Conservation (phyloP, 805 yeast genomes). For the Ogataea paradorogensis region DNA sequence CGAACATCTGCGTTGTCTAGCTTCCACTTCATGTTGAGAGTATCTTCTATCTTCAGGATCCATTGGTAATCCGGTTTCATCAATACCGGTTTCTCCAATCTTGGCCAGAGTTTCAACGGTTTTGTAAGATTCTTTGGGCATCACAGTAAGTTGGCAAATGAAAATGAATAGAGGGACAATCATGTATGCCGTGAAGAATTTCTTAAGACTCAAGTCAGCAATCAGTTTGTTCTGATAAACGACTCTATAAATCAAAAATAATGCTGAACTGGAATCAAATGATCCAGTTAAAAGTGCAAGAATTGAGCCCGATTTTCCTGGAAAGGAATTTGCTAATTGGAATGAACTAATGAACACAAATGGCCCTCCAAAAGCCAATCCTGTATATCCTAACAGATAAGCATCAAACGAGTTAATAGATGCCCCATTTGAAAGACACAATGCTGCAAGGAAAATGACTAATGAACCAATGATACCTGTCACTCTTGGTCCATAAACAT, state of each 20-base stretch:
- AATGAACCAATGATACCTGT: constrained; percentile 74
- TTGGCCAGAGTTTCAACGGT: constrained; percentile 66
- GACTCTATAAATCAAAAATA: constrained; percentile 72
- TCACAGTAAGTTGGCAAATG: constrained; percentile 67
- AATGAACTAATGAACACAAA: constrained; percentile 87
- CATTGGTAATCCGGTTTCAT: constrained; percentile 62
- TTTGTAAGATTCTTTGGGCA: constrained; percentile 79
- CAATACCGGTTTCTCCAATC: constrained; percentile 68
- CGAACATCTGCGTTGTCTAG: constrained; percentile 35
- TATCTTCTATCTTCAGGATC: constrained; percentile 43
- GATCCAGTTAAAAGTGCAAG: constrained; percentile 89
- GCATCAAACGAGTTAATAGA: constrained; percentile 46
- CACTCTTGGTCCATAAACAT: constrained; percentile 73
- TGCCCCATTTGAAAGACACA: constrained; percentile 26
- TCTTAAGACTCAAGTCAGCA: constrained; percentile 41
- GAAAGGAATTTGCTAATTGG: constrained; percentile 86
- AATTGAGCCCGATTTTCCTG: constrained; percentile 74
- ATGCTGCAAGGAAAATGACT: constrained; percentile 55
- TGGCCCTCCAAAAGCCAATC: constrained; percentile 89
- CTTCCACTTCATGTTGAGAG: constrained; percentile 16
- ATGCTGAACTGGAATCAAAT: constrained; percentile 88
- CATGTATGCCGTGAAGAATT: constrained; percentile 66
- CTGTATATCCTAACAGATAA: constrained; percentile 69
- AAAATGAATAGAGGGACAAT: constrained; percentile 77
- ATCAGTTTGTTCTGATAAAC: constrained; percentile 47